Evolutionary conservation across 805 yeast genomes (phyloP), one percentile per base, ranked within the genome.

Genomic region (Alloascoidea africana): DNA sequence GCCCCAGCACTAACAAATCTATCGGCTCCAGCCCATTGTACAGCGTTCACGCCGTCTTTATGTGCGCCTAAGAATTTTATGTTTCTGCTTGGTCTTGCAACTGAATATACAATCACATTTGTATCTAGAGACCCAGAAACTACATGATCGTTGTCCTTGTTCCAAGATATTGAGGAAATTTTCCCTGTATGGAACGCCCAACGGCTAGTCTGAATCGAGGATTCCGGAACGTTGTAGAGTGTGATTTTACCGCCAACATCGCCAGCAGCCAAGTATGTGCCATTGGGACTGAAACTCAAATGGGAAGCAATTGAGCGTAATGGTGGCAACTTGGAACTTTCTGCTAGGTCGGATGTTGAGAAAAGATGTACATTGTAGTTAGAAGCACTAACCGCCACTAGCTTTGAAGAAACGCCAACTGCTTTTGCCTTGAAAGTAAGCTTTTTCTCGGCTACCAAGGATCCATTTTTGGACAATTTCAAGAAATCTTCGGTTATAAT

Each of bases 171-270:
- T 18, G 76, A 69, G 41, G 73, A 74, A 44, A 91, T 79, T 39
- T 70, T 75, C 40, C 94, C 78, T 2, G 87, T 82, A 54, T 91
- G 96, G 74, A 84, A 89, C 0, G 94, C 78, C 99, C 99, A 91
- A 53, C 96, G 72, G 0, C 93, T 73, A 2, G 97, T 85, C 27
- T 76, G 67, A 4, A 83, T 59, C 2, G 67, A 46, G 37, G 62
- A 69, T 32, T 73, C 75, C 2, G 53, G 54, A 4, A 74, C 53
- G 44, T 73, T 66, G 56, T 73, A 85, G 27, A 87, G 63, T n/a
- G 77, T 58, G 45, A 86, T 84, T 55, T 89, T 91, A 23, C 98
- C 98, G 38, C 79, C 65, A 3, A 66, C 65, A 49, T 87, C 96
- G 38, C 96, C 96, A 17, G 79, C 81, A 1, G 97, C 97, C 14